A percentile compares a stretch with the other conserved stretches of the same genome.
These are phyloP conservation scores for Leccinum fallax DNA, from an alignment of 1,284 basidiomycete genomes.

Conservation along the genomic window DNA sequence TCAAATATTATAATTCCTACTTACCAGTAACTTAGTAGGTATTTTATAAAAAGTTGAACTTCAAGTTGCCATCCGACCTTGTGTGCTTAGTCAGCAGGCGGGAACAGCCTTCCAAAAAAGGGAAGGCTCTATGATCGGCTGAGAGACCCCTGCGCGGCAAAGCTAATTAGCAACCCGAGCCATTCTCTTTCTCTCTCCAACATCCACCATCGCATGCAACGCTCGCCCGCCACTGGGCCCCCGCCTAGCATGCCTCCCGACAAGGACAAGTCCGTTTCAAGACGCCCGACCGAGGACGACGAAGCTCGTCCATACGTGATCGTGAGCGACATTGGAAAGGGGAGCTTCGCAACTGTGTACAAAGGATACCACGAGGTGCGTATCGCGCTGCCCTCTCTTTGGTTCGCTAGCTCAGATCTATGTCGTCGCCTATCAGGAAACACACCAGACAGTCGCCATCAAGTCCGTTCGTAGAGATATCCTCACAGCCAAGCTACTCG, in stretches of 20 bases:
- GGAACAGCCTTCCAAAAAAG: constrained; percentile 32
- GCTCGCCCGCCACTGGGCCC: constrained; percentile 22
- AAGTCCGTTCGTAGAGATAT: constrained; percentile 93
- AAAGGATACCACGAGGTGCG: constrained; percentile 88
- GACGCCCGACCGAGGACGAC: constrained; percentile 52
- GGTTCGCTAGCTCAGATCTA: constrained; percentile 2
- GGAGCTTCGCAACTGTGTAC: constrained; percentile 96
- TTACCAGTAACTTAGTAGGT: too few relatives aligned
- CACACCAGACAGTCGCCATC: constrained; percentile 82
- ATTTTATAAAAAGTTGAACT: too few relatives aligned
- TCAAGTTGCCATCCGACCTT: too few relatives aligned
- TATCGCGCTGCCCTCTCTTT: constrained; percentile 13
- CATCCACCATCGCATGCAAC: constrained; percentile 19
- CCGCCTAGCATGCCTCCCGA: constrained; percentile 21
- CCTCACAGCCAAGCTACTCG: constrained; percentile 90
- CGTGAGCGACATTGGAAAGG: constrained; percentile 75
- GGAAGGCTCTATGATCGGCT: constrained; percentile 22
- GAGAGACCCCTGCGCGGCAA: constrained; percentile 23
- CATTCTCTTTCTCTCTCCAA: constrained; percentile 18
- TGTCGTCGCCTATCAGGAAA: constrained; percentile 54
- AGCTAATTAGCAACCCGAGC: constrained; percentile 28
- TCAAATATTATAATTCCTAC: background rate
- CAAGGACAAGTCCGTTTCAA: constrained; percentile 25
- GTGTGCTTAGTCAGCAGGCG: constrained; percentile 19
- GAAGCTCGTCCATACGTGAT: constrained; percentile 75